Evolutionary conservation across 768 basidiomycete genomes (phyloP), one percentile per base, ranked within the genome.

Genomic region (Mycena olivaceomarginata): DNA sequence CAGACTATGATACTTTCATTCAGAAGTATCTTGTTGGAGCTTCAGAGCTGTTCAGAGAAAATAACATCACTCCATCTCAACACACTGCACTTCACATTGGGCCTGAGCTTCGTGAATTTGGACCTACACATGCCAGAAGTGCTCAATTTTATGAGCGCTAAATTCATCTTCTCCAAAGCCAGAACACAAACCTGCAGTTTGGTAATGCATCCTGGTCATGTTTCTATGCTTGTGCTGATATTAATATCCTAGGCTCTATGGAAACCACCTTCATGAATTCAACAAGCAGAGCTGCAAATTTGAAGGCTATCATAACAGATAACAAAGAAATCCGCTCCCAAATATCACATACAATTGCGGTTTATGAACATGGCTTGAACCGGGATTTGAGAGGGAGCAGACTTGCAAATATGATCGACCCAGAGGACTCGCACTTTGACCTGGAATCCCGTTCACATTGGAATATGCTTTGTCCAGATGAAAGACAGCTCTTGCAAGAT

Each of bases 71-170:
- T 13, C 86, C 86, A 0, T 82, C 78, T 22, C 83, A 86, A 31
- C 87, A 88, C 51, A 62, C 80, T 15, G 81, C 85, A 5, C 76
- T 85, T 11, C 86, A 88, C 74, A 79, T 85, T 22, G 79, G 77
- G 0, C 72, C 82, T 10, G 70, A 80, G 31, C 69, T 87, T 4
- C 51, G 74, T 4, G 60, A 74, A 1, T 86, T 84, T 68, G 86
- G 87, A 0, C 86, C 86, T 0, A 62, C 69, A 0, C 84, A 84
- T 65, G 72, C 80, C 7, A 10, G 69, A 37, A 45, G 45, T 60
- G 75, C 78, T 41, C 18, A 65, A 40, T 15, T 67, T 51, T 59
- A 79, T 62, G 80, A 83, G 37, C 66, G 81, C 8, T 72, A 68
- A 16, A 82, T 80, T 31, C 66, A 79, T 39, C 25, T 72, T 4